Conservation (phyloP, 2,329 filamentous ascomycete species). For the Aspergillaceae sp. region DNA sequence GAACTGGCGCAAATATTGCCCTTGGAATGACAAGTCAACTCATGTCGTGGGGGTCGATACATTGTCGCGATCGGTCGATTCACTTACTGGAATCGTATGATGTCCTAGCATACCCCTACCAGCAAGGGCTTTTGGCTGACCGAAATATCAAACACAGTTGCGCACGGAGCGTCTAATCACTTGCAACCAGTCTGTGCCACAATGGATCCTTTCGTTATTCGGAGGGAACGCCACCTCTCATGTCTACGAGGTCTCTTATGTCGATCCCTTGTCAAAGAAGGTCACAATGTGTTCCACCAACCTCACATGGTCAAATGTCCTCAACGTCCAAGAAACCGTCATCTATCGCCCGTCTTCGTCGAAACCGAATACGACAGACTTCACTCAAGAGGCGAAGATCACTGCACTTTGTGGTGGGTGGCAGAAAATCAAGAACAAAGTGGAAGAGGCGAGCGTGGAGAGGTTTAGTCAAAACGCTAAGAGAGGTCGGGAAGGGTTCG, state of each 20-base stretch:
- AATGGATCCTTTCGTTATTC: constrained; percentile 63
- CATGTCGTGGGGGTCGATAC: constrained; percentile 96
- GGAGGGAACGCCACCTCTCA: constrained; percentile 73
- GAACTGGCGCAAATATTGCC: constrained; percentile 98
- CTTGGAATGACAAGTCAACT: constrained; percentile 97
- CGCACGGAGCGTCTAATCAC: constrained; percentile 60
- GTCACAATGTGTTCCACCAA: constrained; percentile 97
- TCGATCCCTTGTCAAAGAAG: constrained; percentile 71
- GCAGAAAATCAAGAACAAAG: constrained; percentile 93
- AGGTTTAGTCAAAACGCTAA: constrained; percentile 85
- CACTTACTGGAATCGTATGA: constrained; percentile 58
- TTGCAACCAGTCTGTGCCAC: constrained; percentile 40
- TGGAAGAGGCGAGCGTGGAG: constrained; percentile 84
- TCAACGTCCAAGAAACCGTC: constrained; percentile 89
- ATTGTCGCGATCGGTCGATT: constrained; percentile 61
- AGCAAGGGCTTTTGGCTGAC: constrained; percentile 7
- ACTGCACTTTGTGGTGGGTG: constrained; percentile 92
- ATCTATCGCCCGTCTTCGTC: constrained; percentile 60
- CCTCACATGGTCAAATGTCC: constrained; percentile 81
- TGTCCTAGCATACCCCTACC: constrained; percentile 2
- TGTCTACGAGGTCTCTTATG: constrained; percentile 93
- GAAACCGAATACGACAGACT: constrained; percentile 57
- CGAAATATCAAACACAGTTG: constrained; percentile 37
- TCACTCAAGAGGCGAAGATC: constrained; percentile 83
- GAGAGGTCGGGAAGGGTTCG: constrained; percentile 89